Evolutionary conservation across 2,329 filamentous ascomycete genomes (phyloP).

Genomic region (Diaporthe destruens): DNA sequence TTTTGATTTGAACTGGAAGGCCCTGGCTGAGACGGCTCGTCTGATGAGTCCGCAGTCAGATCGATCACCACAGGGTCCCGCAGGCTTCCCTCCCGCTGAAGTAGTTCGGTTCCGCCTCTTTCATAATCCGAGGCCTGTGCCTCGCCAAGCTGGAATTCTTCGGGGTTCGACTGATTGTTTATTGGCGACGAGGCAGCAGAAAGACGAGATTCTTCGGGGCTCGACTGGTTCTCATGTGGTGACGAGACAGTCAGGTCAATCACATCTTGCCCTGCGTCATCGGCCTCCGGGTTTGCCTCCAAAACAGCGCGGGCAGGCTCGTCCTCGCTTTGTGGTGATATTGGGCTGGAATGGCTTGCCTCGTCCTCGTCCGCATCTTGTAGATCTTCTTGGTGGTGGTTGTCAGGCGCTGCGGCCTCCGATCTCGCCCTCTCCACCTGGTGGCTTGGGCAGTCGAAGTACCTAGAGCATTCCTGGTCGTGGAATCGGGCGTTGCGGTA

Average conservation of each 20-base stretch:
- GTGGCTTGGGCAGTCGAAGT: conserved; percentile 64
- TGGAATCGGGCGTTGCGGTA: conserved; percentile 56
- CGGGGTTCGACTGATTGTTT: no score
- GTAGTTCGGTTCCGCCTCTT: not conserved
- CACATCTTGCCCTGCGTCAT: conserved; percentile 16
- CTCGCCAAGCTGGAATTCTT: not conserved
- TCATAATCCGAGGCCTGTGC: conserved; percentile 13
- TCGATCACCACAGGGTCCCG: conserved; percentile 40
- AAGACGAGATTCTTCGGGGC: not conserved
- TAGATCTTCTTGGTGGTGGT: conserved; percentile 44
- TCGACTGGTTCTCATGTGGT: not conserved
- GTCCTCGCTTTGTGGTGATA: conserved; percentile 38
- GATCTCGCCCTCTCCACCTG: conserved; percentile 52
- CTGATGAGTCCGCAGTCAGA: conserved; percentile 36
- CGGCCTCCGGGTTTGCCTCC: conserved; percentile 7
- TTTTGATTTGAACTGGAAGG: conserved; percentile 27
- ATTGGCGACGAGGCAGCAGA: no score
- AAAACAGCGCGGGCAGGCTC: conserved; percentile 14
- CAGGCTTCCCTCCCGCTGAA: not conserved
- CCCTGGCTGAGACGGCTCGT: not conserved
- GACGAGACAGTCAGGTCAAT: conserved; percentile 37
- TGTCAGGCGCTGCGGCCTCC: conserved; percentile 45
- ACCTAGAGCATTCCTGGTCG: conserved; percentile 60
- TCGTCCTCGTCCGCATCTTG: conserved; percentile 34
- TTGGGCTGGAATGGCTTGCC: not conserved